phyloP scores from a whole-genome alignment of 805 yeast species.

The Trichomonascus vanleenenianus region DNA sequence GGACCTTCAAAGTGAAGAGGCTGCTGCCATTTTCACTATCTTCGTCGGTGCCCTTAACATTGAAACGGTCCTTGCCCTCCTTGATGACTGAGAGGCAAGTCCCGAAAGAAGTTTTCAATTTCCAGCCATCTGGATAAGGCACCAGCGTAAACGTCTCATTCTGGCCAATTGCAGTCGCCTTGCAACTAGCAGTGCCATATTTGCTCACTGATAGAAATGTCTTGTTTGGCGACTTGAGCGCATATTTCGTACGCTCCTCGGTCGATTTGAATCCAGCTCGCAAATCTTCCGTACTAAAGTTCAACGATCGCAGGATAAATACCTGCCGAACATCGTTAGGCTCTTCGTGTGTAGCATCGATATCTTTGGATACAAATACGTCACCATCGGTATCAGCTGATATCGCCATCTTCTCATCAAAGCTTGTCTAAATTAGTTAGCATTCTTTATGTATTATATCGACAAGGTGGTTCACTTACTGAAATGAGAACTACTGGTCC shows the following conservation, averaged over 20 bases:
- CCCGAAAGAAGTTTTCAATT: slow-evolving; percentile 12
- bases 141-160: slow-evolving; percentile 23
- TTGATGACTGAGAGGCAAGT: slow-evolving; percentile 12
- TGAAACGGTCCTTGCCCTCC: not conserved
- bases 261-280: not conserved
- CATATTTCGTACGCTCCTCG: slow-evolving; percentile 10
- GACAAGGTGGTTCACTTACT: no score
- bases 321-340: slow-evolving; percentile 31
- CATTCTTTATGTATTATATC: no score
- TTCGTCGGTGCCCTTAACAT: not conserved
- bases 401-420: slow-evolving; percentile 11
- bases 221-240: slow-evolving; percentile 26
- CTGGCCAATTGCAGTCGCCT: slow-evolving; percentile 29
- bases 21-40: slow-evolving; percentile 15
- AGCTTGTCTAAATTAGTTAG: slow-evolving; percentile 5
- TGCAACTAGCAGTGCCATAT: slow-evolving; percentile 20
- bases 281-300: slow-evolving; percentile 1
- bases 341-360: slow-evolving; percentile 23
- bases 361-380: slow-evolving; percentile 14
- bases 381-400: slow-evolving; percentile 21
- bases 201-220: slow-evolving; percentile 23
- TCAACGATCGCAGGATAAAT: slow-evolving; percentile 21
- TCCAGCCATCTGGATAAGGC: slow-evolving; percentile 18
- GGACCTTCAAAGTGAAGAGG: slow-evolving; percentile 20
- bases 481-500: slow-evolving; percentile 30